Conservation (phyloP, 2,329 filamentous ascomycete species). For the Cylindrodendrum hubeiense region DNA sequence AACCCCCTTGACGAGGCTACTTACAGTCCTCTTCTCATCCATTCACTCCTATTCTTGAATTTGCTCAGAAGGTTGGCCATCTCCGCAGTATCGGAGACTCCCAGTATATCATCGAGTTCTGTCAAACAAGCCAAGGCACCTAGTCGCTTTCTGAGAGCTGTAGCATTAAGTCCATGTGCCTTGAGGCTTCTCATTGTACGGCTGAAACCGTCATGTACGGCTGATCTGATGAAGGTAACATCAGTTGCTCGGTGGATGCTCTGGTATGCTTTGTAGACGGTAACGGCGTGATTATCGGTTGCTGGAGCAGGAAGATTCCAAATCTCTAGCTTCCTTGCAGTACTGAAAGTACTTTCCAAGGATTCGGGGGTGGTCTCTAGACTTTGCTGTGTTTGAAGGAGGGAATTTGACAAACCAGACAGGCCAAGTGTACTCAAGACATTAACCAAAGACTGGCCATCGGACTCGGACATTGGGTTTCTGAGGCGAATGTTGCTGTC, state of each 20-base stretch:
- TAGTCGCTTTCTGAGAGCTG: conserved; percentile 66
- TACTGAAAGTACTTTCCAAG: conserved; percentile 80
- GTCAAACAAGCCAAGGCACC: conserved; percentile 78
- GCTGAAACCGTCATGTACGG: conserved; percentile 73
- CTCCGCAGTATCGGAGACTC: conserved; percentile 69
- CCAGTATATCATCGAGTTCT: conserved; percentile 84
- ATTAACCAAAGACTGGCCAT: conserved; percentile 78
- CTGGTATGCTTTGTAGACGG: conserved; percentile 85
- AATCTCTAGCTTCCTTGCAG: conserved; percentile 85
- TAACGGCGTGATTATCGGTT: conserved; percentile 73
- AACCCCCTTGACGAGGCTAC: conserved; percentile 38
- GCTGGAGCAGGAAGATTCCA: conserved; percentile 89
- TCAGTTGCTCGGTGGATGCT: conserved; percentile 77
- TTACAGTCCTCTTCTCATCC: conserved; percentile 88
- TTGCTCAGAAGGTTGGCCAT: conserved; percentile 71
- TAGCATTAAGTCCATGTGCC: conserved; percentile 61
- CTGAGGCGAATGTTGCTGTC: conserved; percentile 82
- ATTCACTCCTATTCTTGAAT: conserved; percentile 75
- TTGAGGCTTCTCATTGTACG: conserved; percentile 71
- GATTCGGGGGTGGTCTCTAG: conserved; percentile 68
- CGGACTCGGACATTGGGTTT: conserved; percentile 66
- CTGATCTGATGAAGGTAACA: conserved; percentile 62
- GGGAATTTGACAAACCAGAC: conserved; percentile 84
- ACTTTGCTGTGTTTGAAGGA: conserved; percentile 77
- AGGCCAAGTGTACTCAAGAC: conserved; percentile 86